A percentile compares a stretch with the other conserved stretches of the same genome.
Conservation (phyloP, 116 monocot genomes). For the Iris pallida region DNA sequence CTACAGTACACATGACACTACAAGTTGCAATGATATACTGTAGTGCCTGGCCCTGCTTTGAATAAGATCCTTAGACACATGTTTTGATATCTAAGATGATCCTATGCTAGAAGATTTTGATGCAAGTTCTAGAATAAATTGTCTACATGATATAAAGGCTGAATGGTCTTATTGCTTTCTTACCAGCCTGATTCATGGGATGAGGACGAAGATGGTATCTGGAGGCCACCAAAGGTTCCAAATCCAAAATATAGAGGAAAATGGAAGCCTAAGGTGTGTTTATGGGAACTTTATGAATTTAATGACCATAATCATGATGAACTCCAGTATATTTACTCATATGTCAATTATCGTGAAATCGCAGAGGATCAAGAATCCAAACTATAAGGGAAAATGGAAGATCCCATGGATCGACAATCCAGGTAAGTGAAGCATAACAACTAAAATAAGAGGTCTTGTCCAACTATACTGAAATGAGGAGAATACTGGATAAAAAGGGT, state of each 20-base stretch:
- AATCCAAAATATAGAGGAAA: slow-evolving; percentile 94
- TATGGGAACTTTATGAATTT: background rate
- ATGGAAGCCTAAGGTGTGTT: slow-evolving; percentile 87
- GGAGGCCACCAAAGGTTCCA: slow-evolving; percentile 82
- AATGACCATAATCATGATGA: background rate
- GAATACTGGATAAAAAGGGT: no score
- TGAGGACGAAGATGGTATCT: slow-evolving; percentile 95
- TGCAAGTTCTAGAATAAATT: background rate
- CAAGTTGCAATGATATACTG: background rate
- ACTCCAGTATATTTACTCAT: background rate
- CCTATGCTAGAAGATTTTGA: background rate
- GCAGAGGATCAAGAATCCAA: slow-evolving; percentile 97
- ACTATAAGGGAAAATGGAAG: slow-evolving; percentile 98
- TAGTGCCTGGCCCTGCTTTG: background rate
- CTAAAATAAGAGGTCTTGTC: no score
- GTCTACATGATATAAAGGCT: background rate
- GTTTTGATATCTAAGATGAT: background rate
- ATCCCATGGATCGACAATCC: slow-evolving; percentile 97
- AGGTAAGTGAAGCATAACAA: slow-evolving; percentile 32
- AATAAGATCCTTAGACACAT: background rate
- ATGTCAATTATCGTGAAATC: slow-evolving; percentile 7
- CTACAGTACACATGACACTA: background rate
- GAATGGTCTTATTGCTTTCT: slow-evolving; percentile 2
- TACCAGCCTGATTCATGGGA: slow-evolving; percentile 85
- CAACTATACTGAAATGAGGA: no score